Conservation (phyloP, 2,329 filamentous ascomycete species). For the Xylaria sp. region DNA sequence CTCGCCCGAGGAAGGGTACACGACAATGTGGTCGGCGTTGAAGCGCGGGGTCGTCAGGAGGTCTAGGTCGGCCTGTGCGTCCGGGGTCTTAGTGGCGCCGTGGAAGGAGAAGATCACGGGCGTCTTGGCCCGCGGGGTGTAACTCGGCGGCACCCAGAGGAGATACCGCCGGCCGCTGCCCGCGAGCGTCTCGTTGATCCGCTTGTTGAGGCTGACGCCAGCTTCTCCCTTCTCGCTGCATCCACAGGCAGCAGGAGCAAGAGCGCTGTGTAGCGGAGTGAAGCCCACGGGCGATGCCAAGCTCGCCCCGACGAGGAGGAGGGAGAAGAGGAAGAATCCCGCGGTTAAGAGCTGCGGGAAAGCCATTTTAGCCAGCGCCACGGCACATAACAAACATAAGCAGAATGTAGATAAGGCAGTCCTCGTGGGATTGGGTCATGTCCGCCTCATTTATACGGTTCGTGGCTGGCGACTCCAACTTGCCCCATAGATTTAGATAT, state of each 20-base stretch:
- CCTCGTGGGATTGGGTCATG: background rate
- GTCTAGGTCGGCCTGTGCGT: constrained; percentile 39
- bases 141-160: constrained; percentile 37
- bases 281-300: constrained; percentile 5
- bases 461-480: background rate
- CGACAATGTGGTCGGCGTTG: constrained; percentile 39
- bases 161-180: constrained; percentile 37
- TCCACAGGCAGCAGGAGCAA: background rate
- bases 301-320: constrained; percentile 2
- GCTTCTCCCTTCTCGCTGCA: constrained; percentile 15
- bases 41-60: constrained; percentile 38
- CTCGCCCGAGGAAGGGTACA: constrained; percentile 37
- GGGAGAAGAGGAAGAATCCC: constrained; percentile 11
- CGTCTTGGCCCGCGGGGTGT: constrained; percentile 22
- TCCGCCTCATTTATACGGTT: background rate
- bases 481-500: background rate
- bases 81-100: constrained; percentile 36
- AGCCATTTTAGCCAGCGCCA: constrained; percentile 4
- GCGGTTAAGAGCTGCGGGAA: constrained; percentile 1
- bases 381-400: background rate
- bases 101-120: constrained; percentile 40
- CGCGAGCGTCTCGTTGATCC: constrained; percentile 12
- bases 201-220: constrained; percentile 16
- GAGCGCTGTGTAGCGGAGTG: background rate
- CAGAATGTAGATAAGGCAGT: background rate